These are phyloP conservation scores for Backusella mclennaniae DNA, from an alignment of 192 early-diverging fungal genomes.

Conservation along the genomic window DNA sequence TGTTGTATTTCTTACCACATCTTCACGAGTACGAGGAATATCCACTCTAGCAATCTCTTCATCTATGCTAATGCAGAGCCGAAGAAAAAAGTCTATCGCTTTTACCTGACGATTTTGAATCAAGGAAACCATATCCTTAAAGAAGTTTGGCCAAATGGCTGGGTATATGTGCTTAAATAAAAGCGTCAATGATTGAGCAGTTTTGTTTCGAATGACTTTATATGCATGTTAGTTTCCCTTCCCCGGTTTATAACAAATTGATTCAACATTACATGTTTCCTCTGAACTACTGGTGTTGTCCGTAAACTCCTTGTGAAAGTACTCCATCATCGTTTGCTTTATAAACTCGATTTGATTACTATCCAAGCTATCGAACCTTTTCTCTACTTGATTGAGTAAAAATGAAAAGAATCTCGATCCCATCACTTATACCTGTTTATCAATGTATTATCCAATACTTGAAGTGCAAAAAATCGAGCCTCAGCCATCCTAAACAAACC, in stretches of 20 bases:
- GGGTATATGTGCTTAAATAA: slow-evolving; percentile 80
- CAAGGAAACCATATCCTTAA: slow-evolving; percentile 78
- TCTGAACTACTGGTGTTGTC: slow-evolving; percentile 39
- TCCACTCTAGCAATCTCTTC: slow-evolving; percentile 82
- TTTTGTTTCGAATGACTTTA: slow-evolving; percentile 75
- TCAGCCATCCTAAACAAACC: slow-evolving; percentile 56
- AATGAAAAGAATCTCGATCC: neutral
- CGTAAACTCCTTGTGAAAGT: slow-evolving; percentile 55
- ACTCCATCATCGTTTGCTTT: slow-evolving; percentile 57
- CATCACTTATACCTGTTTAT: slow-evolving; percentile 47
- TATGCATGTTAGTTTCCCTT: neutral
- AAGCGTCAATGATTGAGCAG: slow-evolving; percentile 78
- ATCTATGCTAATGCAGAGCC: slow-evolving; percentile 77
- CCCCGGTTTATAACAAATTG: neutral
- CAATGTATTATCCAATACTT: slow-evolving; percentile 75
- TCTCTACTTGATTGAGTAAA: neutral
- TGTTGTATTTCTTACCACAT: slow-evolving; percentile 69
- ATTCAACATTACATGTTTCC: slow-evolving; percentile 44
- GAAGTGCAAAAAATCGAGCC: slow-evolving; percentile 80
- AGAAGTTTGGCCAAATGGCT: slow-evolving; percentile 82
- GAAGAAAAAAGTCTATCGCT: slow-evolving; percentile 73
- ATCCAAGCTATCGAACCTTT: slow-evolving; percentile 49
- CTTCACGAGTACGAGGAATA: slow-evolving; percentile 63
- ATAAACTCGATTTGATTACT: slow-evolving; percentile 46
- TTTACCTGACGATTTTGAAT: slow-evolving; percentile 50